These are phyloP conservation scores for Podosphaera fusca DNA, from an alignment of 2,329 filamentous ascomycete species.

Conservation along the genomic window DNA sequence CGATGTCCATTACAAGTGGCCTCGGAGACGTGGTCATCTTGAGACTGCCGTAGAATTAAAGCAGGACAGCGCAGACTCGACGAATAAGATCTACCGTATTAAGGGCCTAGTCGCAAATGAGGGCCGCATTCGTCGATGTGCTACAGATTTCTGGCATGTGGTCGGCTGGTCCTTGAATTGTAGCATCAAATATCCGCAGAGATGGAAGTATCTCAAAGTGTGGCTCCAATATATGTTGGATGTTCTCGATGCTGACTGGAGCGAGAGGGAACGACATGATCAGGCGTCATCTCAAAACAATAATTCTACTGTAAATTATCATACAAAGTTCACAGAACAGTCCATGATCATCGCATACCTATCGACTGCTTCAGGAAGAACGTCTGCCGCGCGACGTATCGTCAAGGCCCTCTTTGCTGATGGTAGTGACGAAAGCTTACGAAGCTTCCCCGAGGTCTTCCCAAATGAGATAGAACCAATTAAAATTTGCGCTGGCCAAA, in stretches of 20 bases:
- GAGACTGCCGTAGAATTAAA: slow-evolving; percentile 15
- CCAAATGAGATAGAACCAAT: slow-evolving; percentile 33
- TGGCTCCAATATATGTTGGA: slow-evolving; percentile 68
- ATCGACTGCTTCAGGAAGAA: slow-evolving; percentile 19
- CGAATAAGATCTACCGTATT: slow-evolving; percentile 21
- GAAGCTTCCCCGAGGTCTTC: slow-evolving; percentile 43
- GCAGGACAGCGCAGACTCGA: slow-evolving; percentile 19
- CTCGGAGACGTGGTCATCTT: slow-evolving; percentile 7
- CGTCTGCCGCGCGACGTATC: slow-evolving; percentile 25
- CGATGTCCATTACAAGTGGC: slow-evolving; percentile 6
- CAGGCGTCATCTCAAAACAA: slow-evolving; percentile 10
- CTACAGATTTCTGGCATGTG: slow-evolving; percentile 70
- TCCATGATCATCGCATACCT: slow-evolving; percentile 35
- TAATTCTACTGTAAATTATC: too few species aligned
- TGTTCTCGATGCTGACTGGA: slow-evolving; percentile 48
- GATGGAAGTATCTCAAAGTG: slow-evolving; percentile 62
- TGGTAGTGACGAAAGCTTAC: slow-evolving; percentile 28
- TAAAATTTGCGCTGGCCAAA: slow-evolving; percentile 21
- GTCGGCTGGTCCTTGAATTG: slow-evolving; percentile 90
- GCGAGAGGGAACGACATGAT: slow-evolving; percentile 30
- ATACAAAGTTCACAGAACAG: slow-evolving; percentile 10
- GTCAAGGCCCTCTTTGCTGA: slow-evolving; percentile 46
- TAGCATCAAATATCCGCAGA: slow-evolving; percentile 42
- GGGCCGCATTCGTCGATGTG: slow-evolving; percentile 48
- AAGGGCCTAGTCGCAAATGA: slow-evolving; percentile 35